A percentile compares a stretch with the other conserved stretches of the same genome.
phyloP scores from a whole-genome alignment of 495 filamentous ascomycete species.

The Aspergillus avenaceus region DNA sequence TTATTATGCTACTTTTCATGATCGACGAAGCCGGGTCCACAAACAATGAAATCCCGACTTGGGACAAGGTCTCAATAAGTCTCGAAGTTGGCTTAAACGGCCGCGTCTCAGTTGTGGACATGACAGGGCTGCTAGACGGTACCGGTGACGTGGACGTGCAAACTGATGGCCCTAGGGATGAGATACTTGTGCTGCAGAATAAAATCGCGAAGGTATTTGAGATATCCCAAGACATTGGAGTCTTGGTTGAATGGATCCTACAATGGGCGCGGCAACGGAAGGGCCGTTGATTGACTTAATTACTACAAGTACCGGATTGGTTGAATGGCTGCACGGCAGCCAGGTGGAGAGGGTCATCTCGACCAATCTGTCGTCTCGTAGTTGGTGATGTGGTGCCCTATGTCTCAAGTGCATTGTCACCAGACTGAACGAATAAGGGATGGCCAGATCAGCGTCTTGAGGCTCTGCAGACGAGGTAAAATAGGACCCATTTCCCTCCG shows the following conservation, averaged over 20 bases:
- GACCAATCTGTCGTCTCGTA: constrained; percentile 9
- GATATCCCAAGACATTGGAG: constrained; percentile 50
- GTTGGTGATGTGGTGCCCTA: constrained; percentile 2
- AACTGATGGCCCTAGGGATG: constrained; percentile 21
- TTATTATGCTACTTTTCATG: constrained; percentile 40
- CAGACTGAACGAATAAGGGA: constrained; percentile 1
- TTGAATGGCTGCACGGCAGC: constrained; percentile 8
- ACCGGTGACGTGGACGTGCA: constrained; percentile 20
- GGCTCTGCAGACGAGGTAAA: not conserved
- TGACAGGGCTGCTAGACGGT: constrained; percentile 24
- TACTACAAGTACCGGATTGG: constrained; percentile 6
- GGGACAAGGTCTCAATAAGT: constrained; percentile 30
- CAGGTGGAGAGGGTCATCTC: constrained; percentile 14
- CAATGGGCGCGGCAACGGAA: constrained; percentile 30
- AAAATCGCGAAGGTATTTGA: constrained; percentile 40
- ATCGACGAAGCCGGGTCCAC: constrained; percentile 13
- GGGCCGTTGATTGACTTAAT: constrained; percentile 10
- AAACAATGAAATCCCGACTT: not conserved
- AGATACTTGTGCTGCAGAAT: constrained; percentile 30
- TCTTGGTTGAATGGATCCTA: constrained; percentile 52
- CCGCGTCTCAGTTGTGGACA: constrained; percentile 43
- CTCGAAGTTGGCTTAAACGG: constrained; percentile 64
- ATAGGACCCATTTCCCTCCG: not conserved
- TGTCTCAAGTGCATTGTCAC: constrained; percentile 2
- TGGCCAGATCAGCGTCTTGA: not conserved